Evolutionary conservation across 148 eudicot genomes (phyloP).

Genomic region (Camellia sinensis): DNA sequence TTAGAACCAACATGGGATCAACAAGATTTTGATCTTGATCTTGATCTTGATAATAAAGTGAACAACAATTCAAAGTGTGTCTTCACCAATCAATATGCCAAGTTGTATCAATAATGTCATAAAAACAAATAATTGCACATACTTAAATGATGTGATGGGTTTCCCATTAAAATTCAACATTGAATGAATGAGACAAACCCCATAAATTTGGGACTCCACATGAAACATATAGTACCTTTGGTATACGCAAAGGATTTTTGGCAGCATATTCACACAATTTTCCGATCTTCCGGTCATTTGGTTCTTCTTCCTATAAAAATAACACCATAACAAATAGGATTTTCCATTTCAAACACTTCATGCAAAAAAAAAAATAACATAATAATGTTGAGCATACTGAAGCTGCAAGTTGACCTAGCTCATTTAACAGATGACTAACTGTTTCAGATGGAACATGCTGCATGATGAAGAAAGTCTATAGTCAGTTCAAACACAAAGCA

Average conservation of each 20-base stretch:
- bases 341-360: neutral
- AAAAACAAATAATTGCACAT: neutral
- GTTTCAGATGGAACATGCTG: no score
- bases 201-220: neutral
- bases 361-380: neutral
- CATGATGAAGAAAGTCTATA: no score
- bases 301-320: slow-evolving; percentile 69
- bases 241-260: slow-evolving; percentile 89
- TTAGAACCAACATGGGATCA: no score
- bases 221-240: slow-evolving; percentile 56
- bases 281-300: slow-evolving; percentile 86
- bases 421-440: neutral
- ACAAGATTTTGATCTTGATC: no score
- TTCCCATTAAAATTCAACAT: neutral
- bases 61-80: neutral
- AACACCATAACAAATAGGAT: neutral
- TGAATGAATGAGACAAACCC: neutral
- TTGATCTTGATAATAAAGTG: no score
- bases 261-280: slow-evolving; percentile 95
- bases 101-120: neutral
- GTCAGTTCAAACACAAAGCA: neutral
- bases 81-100: neutral
- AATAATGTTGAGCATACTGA: no score
- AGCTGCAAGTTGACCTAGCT: neutral
- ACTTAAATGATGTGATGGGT: neutral